Percentiles rank a stretch among this genome's conserved stretches.
phyloP scores from a whole-genome alignment of 768 basidiomycete species.

The Auriscalpium vulgare region DNA sequence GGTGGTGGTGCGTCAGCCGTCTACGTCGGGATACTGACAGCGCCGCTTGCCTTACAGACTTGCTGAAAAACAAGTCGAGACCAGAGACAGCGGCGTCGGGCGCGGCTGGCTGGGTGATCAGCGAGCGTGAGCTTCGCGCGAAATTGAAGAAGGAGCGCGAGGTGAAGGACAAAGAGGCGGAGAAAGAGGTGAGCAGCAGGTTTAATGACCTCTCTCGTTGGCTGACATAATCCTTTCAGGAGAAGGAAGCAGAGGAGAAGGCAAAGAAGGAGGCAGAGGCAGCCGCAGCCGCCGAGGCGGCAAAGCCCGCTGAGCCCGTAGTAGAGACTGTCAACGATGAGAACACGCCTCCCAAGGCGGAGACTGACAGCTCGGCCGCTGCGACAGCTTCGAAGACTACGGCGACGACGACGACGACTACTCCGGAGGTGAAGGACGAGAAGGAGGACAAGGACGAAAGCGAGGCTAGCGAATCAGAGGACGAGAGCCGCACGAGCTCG shows the following conservation, averaged over 20 bases:
- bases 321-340: conserved; percentile 16
- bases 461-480: conserved; percentile 20
- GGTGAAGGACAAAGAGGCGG: conserved; percentile 58
- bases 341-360: conserved; percentile 13
- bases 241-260: conserved; percentile 51
- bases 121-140: conserved; percentile 70
- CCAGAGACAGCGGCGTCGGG: conserved; percentile 68
- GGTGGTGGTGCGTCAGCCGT: conserved; percentile 10
- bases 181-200: conserved; percentile 45
- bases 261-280: conserved; percentile 62
- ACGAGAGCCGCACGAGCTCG: background rate
- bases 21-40: conserved; percentile 19
- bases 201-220: conserved; percentile 1
- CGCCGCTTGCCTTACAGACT: conserved; percentile 33
- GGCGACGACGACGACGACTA: conserved; percentile 11
- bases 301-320: conserved; percentile 14
- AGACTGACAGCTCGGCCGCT: conserved; percentile 19
- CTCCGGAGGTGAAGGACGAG: conserved; percentile 36
- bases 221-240: conserved; percentile 21
- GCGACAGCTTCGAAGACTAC: conserved; percentile 4
- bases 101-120: conserved; percentile 63
- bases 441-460: conserved; percentile 27
- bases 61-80: conserved; percentile 78
- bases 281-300: conserved; percentile 30
- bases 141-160: conserved; percentile 69